Base-by-base conservation (phyloP, 2,329 filamentous ascomycete genomes). In the Aschersonia sp. region DNA sequence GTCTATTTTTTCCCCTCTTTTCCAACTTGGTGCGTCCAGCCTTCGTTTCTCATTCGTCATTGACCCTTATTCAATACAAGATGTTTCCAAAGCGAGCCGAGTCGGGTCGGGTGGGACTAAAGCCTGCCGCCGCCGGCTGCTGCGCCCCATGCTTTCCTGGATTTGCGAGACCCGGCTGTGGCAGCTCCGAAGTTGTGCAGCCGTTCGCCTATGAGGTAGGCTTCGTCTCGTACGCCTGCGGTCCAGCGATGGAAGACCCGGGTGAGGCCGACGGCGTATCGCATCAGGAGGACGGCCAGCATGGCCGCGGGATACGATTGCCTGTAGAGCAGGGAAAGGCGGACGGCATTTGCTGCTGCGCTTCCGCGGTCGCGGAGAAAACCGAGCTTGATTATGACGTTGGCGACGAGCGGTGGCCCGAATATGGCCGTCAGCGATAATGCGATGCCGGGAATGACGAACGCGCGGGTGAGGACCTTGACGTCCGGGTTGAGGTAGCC, bases 191-290 rank as follows among this genome's bases (percentile, higher is more conserved):
- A 94, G 63, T 98, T 98, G 67, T 98, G 94, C 58, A 98, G 66
- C 51, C 89, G 72, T 68, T 98, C 91, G 2, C 92, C 92, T 59
- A 97, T 92, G 43, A 98, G 70, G 62, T 98, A 98, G 0, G 94
- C 89, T 65, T 98, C 94, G 62, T 98, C 94, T 40, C 88, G 74
- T 44, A 98, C 88, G 50, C 83, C 78, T 49, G 81, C 73, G 56
- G 85, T 80, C 89, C 91, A 97, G 28, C 78, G 70, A 44, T 77
- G 75, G 46, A 92, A 75, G 47, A 87, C 75, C 44, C 74, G 66
- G 6, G 75, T 59, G n/a, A 82, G 60, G 9, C 74, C 72, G 58
- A 75, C 58, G 2, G 66, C 60, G 31, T 72, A 63, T 48, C 56
- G 63, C 3, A 69, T 56, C 3, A 64, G 57, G 4, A 76, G 55